Base-by-base conservation (phyloP, 2,329 filamentous ascomycete species). In the Colletotrichum noveboracense region DNA sequence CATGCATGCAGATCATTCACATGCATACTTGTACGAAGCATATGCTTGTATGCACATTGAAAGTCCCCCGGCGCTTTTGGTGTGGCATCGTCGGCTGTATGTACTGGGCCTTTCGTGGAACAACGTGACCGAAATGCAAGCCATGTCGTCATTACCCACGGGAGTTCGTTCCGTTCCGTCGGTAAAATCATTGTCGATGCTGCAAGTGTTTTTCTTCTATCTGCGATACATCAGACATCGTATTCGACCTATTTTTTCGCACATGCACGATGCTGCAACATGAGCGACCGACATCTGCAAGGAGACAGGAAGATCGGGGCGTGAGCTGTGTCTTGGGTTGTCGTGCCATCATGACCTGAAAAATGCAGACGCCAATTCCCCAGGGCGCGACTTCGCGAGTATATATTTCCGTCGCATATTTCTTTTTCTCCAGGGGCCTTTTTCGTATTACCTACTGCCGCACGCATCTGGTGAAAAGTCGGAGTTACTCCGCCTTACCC, bases 401-500 rank as follows among this genome's bases (percentile, higher is more conserved):
- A 64, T 38, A 38, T 36, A 64, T 38, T 32, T 34, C 61, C 61
- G 61, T 38, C 18, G 26, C 32, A 21, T 64, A 28, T 64, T 64
- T 38, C 34, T 61, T 34, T 8, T 64, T 38, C 14, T 2, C 36
- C 13, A 16, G 13, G 18, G 3, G 9, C 5, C 3, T 26, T 36
- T 32, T 64, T 38, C 24, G 21, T 43, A 26, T 43, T 30, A 61
- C 21, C 24, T 24, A 4, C 18, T 28, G 26, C 16, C 21, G 62
- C 16, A n/a, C n/a, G n/a, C n/a, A n/a, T n/a, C n/a, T n/a, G n/a
- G n/a, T n/a, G n/a, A n/a, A n/a, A 26, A 61, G 34, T 74, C 66
- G 56, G 71, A 67, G 60, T 61, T 68, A 36, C 71, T 74, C 71
- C 67, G 71, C 71, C 28, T 21, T 14, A 74, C 71, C 71, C 72